These are phyloP conservation scores for Fomitopsis pulvina DNA, from an alignment of 768 basidiomycete species.

Conservation along the genomic window DNA sequence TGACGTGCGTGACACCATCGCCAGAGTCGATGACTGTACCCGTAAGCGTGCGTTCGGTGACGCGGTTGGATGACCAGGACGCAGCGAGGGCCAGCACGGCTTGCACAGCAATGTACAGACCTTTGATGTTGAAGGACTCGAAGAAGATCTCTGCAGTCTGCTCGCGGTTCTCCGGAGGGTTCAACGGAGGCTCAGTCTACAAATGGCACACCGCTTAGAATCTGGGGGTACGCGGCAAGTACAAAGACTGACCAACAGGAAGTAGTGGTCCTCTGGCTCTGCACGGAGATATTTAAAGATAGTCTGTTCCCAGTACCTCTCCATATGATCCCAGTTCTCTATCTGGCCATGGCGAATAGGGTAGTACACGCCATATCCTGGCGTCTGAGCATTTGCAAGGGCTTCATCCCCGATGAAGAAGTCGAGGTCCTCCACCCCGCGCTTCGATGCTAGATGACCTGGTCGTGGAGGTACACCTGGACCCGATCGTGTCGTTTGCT, in stretches of 20 bases:
- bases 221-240: neutral
- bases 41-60: slow-evolving; percentile 85
- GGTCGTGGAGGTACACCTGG: slow-evolving; percentile 81
- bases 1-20: slow-evolving; percentile 98
- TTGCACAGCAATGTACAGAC: slow-evolving; percentile 97
- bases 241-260: slow-evolving; percentile 69
- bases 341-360: slow-evolving; percentile 97
- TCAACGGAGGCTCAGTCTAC: slow-evolving; percentile 98
- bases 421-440: slow-evolving; percentile 97
- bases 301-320: slow-evolving; percentile 98
- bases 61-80: slow-evolving; percentile 90
- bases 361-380: slow-evolving; percentile 90
- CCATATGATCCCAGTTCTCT: slow-evolving; percentile 99
- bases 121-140: slow-evolving; percentile 99
- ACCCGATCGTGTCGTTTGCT: slow-evolving; percentile 54
- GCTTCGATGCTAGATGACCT: slow-evolving; percentile 89
- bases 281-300: slow-evolving; percentile 99
- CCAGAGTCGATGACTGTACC: slow-evolving; percentile 99
- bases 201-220: slow-evolving; percentile 5
- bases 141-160: slow-evolving; percentile 99
- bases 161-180: slow-evolving; percentile 97
- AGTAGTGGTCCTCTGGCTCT: slow-evolving; percentile 98
- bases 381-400: slow-evolving; percentile 90
- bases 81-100: slow-evolving; percentile 97
- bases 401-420: slow-evolving; percentile 99